Conservation (phyloP, 2,329 filamentous ascomycete species). For the Ciborinia camelliae region DNA sequence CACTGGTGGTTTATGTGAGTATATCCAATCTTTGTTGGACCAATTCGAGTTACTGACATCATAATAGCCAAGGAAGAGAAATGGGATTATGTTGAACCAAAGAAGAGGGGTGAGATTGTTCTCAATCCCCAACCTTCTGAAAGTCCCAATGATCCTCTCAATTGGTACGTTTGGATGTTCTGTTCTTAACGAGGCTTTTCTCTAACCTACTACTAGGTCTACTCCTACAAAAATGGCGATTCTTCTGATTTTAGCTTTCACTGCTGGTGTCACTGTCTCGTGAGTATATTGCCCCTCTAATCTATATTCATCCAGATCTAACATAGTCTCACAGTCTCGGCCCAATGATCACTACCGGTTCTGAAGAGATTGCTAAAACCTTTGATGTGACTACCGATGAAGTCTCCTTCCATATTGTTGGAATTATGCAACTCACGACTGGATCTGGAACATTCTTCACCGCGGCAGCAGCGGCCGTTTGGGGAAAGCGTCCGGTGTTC, state of each 20-base stretch:
- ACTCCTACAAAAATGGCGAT: constrained; percentile 31
- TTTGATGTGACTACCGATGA: constrained; percentile 41
- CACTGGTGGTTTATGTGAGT: constrained; percentile 25
- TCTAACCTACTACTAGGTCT: constrained; percentile 14
- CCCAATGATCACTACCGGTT: constrained; percentile 42
- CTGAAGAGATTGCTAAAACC: constrained; percentile 37
- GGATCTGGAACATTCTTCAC: constrained; percentile 44
- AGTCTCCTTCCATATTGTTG: constrained; percentile 37
- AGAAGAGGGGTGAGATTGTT: constrained; percentile 46
- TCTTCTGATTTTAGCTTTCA: constrained; percentile 31
- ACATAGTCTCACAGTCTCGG: constrained; percentile 35
- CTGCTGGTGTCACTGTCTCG: constrained; percentile 34
- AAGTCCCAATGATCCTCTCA: constrained; percentile 52
- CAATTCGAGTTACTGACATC: constrained; percentile 10
- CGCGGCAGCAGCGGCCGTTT: constrained; percentile 41
- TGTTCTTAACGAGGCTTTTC: constrained; percentile 28
- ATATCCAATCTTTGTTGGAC: background rate
- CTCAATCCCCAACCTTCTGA: constrained; percentile 52
- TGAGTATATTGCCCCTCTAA: constrained; percentile 24
- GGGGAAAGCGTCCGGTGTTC: constrained; percentile 34
- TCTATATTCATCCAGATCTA: constrained; percentile 18
- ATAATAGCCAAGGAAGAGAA: constrained; percentile 24
- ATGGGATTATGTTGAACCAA: constrained; percentile 35
- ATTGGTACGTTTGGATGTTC: constrained; percentile 41
- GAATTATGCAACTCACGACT: constrained; percentile 42